Percentiles rank a stretch among this genome's conserved stretches.
These are phyloP conservation scores for Phlegmacium glaucopus DNA, from an alignment of 768 basidiomycete genomes.

Conservation along the genomic window DNA sequence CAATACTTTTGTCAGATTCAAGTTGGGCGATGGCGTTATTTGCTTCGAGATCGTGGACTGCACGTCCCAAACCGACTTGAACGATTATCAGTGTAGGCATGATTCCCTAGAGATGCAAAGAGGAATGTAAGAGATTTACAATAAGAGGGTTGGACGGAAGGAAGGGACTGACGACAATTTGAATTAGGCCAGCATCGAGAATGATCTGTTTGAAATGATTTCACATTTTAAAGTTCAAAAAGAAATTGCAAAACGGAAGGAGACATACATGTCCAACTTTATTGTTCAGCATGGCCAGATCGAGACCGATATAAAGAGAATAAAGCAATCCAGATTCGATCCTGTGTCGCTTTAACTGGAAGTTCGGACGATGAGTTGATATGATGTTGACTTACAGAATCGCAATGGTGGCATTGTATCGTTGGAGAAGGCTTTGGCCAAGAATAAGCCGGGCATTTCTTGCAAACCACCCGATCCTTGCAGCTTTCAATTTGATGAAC, in stretches of 20 bases:
- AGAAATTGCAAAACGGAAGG: no score
- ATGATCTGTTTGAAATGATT: slow-evolving; percentile 9
- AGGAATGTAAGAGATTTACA: background rate
- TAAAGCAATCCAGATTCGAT: slow-evolving; percentile 38
- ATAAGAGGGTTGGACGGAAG: background rate
- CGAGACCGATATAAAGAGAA: slow-evolving; percentile 29
- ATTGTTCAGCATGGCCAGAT: slow-evolving; percentile 25
- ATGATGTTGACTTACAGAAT: slow-evolving; percentile 27
- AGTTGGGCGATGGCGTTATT: slow-evolving; percentile 12
- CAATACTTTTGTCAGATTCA: slow-evolving; percentile 5
- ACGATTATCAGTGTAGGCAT: slow-evolving; percentile 34
- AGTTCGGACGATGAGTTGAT: background rate
- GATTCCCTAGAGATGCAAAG: slow-evolving; percentile 20
- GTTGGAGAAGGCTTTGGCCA: slow-evolving; percentile 22
- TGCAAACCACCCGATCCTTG: slow-evolving; percentile 32
- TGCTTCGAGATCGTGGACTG: slow-evolving; percentile 23
- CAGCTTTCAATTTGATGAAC: slow-evolving; percentile 19
- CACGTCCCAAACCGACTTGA: slow-evolving; percentile 28
- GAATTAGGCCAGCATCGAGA: slow-evolving; percentile 24
- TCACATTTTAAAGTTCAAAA: no score
- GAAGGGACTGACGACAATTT: slow-evolving; percentile 23
- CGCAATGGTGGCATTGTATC: slow-evolving; percentile 31
- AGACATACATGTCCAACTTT: slow-evolving; percentile 16
- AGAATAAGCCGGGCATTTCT: slow-evolving; percentile 22
- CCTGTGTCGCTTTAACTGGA: slow-evolving; percentile 15